phyloP scores from a whole-genome alignment of 2,329 filamentous ascomycete species.

The Hypoxylon sp. region DNA sequence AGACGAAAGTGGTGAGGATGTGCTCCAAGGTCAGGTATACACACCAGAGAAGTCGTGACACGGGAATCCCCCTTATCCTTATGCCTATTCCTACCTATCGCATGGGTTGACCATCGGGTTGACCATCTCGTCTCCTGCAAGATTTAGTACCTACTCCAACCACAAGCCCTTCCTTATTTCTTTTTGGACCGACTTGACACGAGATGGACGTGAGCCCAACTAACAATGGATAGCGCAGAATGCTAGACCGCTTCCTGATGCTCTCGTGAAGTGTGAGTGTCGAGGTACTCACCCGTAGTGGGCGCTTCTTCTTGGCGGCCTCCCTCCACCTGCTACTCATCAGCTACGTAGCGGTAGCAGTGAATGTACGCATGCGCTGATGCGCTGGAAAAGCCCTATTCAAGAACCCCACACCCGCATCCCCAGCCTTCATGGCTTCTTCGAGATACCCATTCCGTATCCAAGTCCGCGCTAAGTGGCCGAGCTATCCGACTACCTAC shows the following conservation, averaged over 20 bases:
- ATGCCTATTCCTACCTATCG: neutral
- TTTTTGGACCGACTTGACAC: neutral
- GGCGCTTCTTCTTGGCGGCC: slow-evolving; percentile 32
- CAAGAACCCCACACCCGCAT: slow-evolving; percentile 13
- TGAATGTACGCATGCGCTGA: slow-evolving; percentile 24
- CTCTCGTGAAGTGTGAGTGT: slow-evolving; percentile 4
- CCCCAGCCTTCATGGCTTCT: slow-evolving; percentile 6
- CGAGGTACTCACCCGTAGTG: slow-evolving; percentile 14
- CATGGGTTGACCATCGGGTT: neutral
- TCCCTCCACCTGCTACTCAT: slow-evolving; percentile 25
- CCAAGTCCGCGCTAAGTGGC: slow-evolving; percentile 26
- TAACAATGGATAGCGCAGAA: slow-evolving; percentile 12
- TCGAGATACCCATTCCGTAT: neutral
- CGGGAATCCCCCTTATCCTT: neutral
- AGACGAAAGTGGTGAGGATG: neutral
- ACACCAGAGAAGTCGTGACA: neutral
- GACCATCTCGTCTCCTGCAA: slow-evolving; percentile 3
- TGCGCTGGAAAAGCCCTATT: neutral
- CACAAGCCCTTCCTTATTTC: neutral
- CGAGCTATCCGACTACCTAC: slow-evolving; percentile 38
- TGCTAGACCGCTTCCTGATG: slow-evolving; percentile 27
- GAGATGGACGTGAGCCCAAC: neutral
- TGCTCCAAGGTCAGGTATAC: neutral
- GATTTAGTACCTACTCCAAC: slow-evolving; percentile 1
- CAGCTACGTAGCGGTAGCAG: slow-evolving; percentile 36